Evolutionary conservation across 2,329 filamentous ascomycete genomes (phyloP), one percentile per base, ranked within the genome.

Genomic region (Ascosphaera pollenicola): DNA sequence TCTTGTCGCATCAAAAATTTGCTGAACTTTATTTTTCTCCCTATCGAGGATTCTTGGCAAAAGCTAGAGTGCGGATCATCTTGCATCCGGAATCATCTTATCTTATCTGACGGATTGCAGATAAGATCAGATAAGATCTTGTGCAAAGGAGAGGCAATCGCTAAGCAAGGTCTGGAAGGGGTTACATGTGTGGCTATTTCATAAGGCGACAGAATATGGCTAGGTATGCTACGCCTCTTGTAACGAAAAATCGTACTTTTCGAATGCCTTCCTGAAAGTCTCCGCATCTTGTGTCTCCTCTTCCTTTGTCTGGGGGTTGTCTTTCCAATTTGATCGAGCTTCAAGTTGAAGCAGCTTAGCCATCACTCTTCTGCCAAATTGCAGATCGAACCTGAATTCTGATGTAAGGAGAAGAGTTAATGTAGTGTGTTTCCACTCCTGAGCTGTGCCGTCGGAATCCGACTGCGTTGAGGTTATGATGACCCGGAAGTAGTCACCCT

Each of bases 341-440:
- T 94, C 82, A 36, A 95, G 59, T 2, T 74, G 72, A 38, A 98
- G 64, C 39, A 98, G 62, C 59, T 93, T 94, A 1, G 83, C 87
- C 54, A 95, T 63, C 3, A 94, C 89, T 35, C 75, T 73, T 32
- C 91, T 69, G 3, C 81, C 84, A 51, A 92, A 95, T 53, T 95
- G 87, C 36, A 94, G 59, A 52, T 93, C 84, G 54, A 98, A 95
- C 11, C 78, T 71, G 45, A 78, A 70, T 15, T 71, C 73, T 18
- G 73, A 62, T 42, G 75, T 70, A 7, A 94, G 66, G 5, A 73
- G 73, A 61, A 95, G 70, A 39, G 85, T 66, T 42, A 94, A 63
- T 41, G 73, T 75, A 47, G 75, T 75, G 30, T 43, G 40, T 37
- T 30, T 40, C 19, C 42, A 24, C 34, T 42, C 37, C 24, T 45